A percentile compares a stretch with the other conserved stretches of the same genome.
Evolutionary conservation across 768 basidiomycete species (phyloP).

Genomic region (Boletus rubroflammeus): DNA sequence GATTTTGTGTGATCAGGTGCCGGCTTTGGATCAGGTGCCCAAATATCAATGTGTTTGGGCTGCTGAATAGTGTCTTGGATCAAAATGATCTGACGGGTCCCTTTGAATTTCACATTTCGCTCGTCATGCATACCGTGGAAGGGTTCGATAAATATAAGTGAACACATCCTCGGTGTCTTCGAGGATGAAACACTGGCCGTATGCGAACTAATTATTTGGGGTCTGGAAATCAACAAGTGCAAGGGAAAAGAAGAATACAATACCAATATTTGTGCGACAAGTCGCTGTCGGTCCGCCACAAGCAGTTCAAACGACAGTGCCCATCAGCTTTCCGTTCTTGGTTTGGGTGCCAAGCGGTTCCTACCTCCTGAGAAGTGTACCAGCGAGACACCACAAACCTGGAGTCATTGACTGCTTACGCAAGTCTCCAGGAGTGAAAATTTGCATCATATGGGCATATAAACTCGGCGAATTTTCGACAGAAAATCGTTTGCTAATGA

Average conservation of each 20-base stretch:
- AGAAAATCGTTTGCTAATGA: neutral
- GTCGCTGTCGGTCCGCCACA: neutral
- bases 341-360: conserved; percentile 41
- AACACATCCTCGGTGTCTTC: neutral
- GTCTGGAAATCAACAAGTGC: neutral
- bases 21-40: neutral
- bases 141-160: neutral
- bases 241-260: neutral
- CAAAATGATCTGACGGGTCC: neutral
- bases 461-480: neutral
- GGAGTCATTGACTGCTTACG: conserved; percentile 38
- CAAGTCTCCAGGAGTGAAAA: conserved; percentile 34
- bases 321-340: conserved; percentile 66
- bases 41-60: neutral
- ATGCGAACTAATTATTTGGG: neutral
- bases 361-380: conserved; percentile 40
- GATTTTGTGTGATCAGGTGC: neutral
- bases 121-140: neutral
- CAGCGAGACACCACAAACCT: conserved; percentile 36
- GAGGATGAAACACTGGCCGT: neutral
- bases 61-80: neutral
- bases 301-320: neutral
- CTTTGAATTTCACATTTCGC: neutral
- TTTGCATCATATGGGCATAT: conserved; percentile 40
- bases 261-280: neutral